phyloP scores from a whole-genome alignment of 2,329 filamentous ascomycete genomes.

The Ascochyta rabiei region DNA sequence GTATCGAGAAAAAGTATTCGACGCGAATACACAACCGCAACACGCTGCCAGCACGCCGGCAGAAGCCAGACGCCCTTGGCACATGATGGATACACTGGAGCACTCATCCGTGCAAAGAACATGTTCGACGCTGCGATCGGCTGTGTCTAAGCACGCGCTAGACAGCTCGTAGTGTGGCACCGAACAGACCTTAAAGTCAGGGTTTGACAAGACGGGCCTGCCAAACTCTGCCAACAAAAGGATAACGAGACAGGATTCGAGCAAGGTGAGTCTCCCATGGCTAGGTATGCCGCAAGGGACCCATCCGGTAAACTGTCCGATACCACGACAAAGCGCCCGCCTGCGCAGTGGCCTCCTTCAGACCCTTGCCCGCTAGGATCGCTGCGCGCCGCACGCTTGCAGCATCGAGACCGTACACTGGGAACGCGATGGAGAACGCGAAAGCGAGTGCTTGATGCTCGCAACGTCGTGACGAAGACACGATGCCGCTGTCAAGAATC shows the following conservation, averaged over 20 bases:
- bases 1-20: not conserved
- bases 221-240: not conserved
- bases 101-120: not conserved
- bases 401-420: not conserved
- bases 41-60: not conserved
- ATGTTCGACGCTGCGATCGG: not conserved
- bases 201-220: not conserved
- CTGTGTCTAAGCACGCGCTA: conserved; percentile 1
- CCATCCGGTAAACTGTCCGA: not conserved
- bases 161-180: not conserved
- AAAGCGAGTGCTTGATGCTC: not conserved
- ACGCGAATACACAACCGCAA: not conserved
- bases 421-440: not conserved
- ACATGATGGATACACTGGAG: too few species aligned
- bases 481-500: not conserved
- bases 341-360: not conserved
- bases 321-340: not conserved
- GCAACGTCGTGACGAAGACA: not conserved
- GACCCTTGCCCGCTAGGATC: not conserved
- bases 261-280: not conserved
- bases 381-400: not conserved
- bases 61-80: not conserved
- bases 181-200: not conserved
- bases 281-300: not conserved
- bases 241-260: not conserved